phyloP scores from a whole-genome alignment of 1,284 basidiomycete species.

The Apiotrichum akiyoshidainum region DNA sequence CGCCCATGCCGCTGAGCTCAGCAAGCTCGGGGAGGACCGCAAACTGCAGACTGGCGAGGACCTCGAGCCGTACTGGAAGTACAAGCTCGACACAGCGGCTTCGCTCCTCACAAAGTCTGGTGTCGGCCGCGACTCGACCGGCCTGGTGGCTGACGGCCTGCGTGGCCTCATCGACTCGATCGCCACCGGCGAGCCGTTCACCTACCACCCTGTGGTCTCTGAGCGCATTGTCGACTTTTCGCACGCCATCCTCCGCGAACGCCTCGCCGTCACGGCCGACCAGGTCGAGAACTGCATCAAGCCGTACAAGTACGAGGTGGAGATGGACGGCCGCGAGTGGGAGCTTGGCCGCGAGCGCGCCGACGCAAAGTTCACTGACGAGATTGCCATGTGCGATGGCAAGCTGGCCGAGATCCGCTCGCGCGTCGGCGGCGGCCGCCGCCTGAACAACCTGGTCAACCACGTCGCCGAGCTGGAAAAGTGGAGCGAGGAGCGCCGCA shows the following conservation, averaged over 20 bases:
- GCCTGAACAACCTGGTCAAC: slow-evolving; percentile 70
- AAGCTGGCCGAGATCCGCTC: slow-evolving; percentile 81
- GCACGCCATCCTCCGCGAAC: slow-evolving; percentile 84
- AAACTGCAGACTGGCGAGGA: slow-evolving; percentile 61
- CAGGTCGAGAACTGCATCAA: slow-evolving; percentile 99
- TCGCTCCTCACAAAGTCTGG: slow-evolving; percentile 93
- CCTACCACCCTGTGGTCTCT: slow-evolving; percentile 78
- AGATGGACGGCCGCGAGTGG: slow-evolving; percentile 81
- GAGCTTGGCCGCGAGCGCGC: slow-evolving; percentile 73
- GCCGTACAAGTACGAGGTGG: slow-evolving; percentile 95
- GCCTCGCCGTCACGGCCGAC: slow-evolving; percentile 87
- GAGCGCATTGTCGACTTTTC: slow-evolving; percentile 88
- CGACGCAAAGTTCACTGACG: slow-evolving; percentile 75
- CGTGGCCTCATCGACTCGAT: slow-evolving; percentile 85
- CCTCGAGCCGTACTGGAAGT: slow-evolving; percentile 87
- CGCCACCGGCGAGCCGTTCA: slow-evolving; percentile 83
- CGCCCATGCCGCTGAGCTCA: slow-evolving; percentile 73
- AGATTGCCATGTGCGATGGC: slow-evolving; percentile 76
- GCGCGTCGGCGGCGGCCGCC: slow-evolving; percentile 77
- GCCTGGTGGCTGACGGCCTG: slow-evolving; percentile 92
- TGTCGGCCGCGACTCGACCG: slow-evolving; percentile 88
- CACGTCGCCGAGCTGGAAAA: slow-evolving; percentile 84
- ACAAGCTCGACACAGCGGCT: slow-evolving; percentile 90
- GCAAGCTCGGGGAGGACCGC: slow-evolving; percentile 66
- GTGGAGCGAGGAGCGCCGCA: slow-evolving; percentile 64